Base-by-base conservation (phyloP, 352 stramenopile genomes). In the Aphanomyces invadans region DNA sequence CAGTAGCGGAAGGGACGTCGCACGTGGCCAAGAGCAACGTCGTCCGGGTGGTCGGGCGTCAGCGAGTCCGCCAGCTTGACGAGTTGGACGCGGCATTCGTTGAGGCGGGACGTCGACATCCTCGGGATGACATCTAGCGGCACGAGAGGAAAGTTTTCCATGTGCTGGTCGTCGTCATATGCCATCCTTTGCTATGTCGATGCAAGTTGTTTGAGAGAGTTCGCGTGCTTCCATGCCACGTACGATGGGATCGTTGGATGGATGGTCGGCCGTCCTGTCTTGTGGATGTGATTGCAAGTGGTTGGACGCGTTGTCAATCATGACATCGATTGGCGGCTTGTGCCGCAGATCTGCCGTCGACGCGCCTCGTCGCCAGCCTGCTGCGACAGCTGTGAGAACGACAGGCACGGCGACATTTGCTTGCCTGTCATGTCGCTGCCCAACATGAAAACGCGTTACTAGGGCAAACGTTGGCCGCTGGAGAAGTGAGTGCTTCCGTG, bases 91-190 rank as follows among this genome's bases (percentile, higher is more conserved):
- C 81, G 71, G 39, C 82, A 78, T 54, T 74, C 69, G n/a, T 60
- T 57, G n/a, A 90, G 68, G 25, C 87, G 78, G 12, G 28, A 26
- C 26, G 79, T 70, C 1, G 33, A 25, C 7, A 90, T 52, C n/a
- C 72, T 73, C 32, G 80, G 70, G 29, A 90, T 88, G 19, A 87
- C 65, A 3, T 70, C 56, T 23, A 90, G 49, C 29, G 80, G 81
- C 25, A 89, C 73, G 29, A 89, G 70, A 4, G 81, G 79, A 39
- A 88, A 89, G 73, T 77, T 85, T 42, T 87, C 81, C 73, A 82
- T 83, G 66, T 82, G 73, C 36, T n/a, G n/a, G n/a, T n/a, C n/a
- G n/a, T n/a, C n/a, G 42, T 49, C 17, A 49, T 19, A n/a, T 49
- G 17, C 42, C 17, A 19, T 49, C 42, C 17, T 49, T 49, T 49